Evolutionary conservation across 2,329 filamentous ascomycete genomes (phyloP), one percentile per base, ranked within the genome.

Genomic region (Stylonectria norvegica): DNA sequence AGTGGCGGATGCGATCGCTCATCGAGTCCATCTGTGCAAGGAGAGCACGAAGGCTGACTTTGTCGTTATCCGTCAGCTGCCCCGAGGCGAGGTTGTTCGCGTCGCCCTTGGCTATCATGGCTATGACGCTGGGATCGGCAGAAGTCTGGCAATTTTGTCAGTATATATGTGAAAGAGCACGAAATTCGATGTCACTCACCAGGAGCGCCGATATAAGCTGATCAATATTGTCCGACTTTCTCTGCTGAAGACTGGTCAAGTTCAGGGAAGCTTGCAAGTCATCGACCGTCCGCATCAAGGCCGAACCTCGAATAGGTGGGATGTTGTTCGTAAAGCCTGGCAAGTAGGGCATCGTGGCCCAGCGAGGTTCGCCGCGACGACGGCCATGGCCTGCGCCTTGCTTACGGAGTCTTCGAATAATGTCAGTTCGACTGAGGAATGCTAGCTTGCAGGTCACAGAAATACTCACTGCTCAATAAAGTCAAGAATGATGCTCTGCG

Each of bases 251-350:
- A 46, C 76, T 73, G 31, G 75, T 70, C 20, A 89, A 69, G 45
- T 79, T 81, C 44, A 87, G 70, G 4, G 81, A 82, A 30, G 80
- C 75, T 57, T 86, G 82, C 56, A 84, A 75, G 60, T 86, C 78
- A 37, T 75, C 71, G 15, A 86, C 63, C n/a, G 64, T 69, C 35
- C 66, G 69, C 38, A 65, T 62, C 37, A 60, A 48, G 56, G 67
- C 47, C 52, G 70, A 65, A 47, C 69, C 56, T 34, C 50, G 29
- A 32, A 55, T 36, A 20, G 55, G 55, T 22, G 39, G 46, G 20
- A 27, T 36, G n/a, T 53, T 37, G n/a, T 52, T 49, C 17, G 44
- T 42, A 17, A 58, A 41, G 16, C 50, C 47, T 5, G 56, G 49
- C 11, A 56, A 45, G 37, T 56, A 59, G 3, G 59, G 53, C 36